A percentile compares a stretch with the other conserved stretches of the same genome.
Evolutionary conservation across 306 rosid species (phyloP).

Genomic region (Delonix regia): DNA sequence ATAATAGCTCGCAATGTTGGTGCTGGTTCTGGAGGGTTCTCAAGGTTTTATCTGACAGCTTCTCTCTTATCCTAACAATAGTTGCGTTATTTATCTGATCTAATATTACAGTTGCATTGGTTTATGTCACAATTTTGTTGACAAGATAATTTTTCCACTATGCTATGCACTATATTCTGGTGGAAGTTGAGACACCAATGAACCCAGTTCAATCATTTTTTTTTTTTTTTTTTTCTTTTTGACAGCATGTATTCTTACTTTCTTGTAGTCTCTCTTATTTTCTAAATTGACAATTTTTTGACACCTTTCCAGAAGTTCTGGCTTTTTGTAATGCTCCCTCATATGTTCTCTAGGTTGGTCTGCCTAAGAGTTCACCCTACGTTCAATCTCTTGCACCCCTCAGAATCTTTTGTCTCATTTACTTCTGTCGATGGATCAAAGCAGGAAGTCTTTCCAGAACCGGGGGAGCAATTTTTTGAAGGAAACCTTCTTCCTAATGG

Average conservation of each 20-base stretch:
- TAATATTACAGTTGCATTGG: slow-evolving; percentile 11
- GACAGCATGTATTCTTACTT: background rate
- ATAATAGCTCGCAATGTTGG: slow-evolving; percentile 79
- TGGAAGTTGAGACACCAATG: slow-evolving; percentile 7
- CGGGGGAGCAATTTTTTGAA: slow-evolving; percentile 70
- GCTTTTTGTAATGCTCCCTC: slow-evolving; percentile 23
- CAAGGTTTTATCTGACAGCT: slow-evolving; percentile 63
- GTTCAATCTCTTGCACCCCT: slow-evolving; percentile 75
- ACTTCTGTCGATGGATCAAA: slow-evolving; percentile 75
- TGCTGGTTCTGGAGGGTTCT: slow-evolving; percentile 98
- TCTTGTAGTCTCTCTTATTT: slow-evolving; percentile 15
- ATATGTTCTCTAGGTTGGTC: slow-evolving; percentile 65
- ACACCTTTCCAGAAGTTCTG: slow-evolving; percentile 1
- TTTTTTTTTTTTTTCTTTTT: background rate
- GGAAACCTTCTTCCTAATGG: slow-evolving; percentile 81
- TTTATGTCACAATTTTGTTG: background rate
- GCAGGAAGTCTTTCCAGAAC: slow-evolving; percentile 82
- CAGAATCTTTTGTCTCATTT: slow-evolving; percentile 76
- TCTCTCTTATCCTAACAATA: slow-evolving; percentile 11
- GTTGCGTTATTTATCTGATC: slow-evolving; percentile 17
- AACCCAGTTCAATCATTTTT: background rate
- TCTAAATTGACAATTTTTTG: background rate
- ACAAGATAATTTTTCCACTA: background rate
- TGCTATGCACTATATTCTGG: slow-evolving; percentile 12
- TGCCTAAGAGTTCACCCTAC: slow-evolving; percentile 91